A percentile compares a stretch with the other conserved stretches of the same genome.
Evolutionary conservation across 2,329 filamentous ascomycete genomes (phyloP).

Genomic region (Colletotrichum sp.): DNA sequence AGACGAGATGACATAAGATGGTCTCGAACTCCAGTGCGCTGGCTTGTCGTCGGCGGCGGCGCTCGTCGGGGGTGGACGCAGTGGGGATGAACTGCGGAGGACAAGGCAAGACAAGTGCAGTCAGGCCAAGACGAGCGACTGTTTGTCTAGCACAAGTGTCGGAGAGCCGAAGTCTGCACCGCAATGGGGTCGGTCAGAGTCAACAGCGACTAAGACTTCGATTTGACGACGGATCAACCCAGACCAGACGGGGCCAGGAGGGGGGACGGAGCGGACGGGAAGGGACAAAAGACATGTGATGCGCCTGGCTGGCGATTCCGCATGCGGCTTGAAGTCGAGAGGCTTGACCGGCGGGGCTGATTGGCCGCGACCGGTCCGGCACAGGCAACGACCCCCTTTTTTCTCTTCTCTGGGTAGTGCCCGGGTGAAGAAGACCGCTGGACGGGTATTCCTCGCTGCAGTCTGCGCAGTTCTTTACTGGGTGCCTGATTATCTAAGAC

Average conservation of each 20-base stretch:
- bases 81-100: not conserved
- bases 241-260: not conserved
- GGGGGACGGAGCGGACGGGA: conserved; percentile 1
- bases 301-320: conserved; percentile 2
- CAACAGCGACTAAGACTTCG: not conserved
- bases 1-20: conserved; percentile 21
- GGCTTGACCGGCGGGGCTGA: conserved; percentile 9
- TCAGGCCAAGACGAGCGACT: not conserved
- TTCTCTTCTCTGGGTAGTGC: not conserved
- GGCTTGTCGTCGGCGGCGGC: conserved; percentile 10
- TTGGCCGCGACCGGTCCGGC: conserved; percentile 8
- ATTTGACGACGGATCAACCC: not conserved
- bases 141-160: conserved; percentile 7
- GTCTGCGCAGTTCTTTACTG: not conserved
- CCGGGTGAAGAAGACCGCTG: not conserved
- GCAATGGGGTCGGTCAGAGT: conserved; percentile 6
- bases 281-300: conserved; percentile 18
- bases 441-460: not conserved
- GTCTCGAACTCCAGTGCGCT: conserved; percentile 8
- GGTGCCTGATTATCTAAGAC: not conserved
- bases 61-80: conserved; percentile 5
- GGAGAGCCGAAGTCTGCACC: conserved; percentile 9
- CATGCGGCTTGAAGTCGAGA: conserved; percentile 11
- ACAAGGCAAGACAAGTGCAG: not conserved
- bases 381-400: not conserved